Percentiles rank a stretch among this genome's conserved stretches.
Conservation (phyloP, 106 monocot genomes). For the Dendrobium officinale region DNA sequence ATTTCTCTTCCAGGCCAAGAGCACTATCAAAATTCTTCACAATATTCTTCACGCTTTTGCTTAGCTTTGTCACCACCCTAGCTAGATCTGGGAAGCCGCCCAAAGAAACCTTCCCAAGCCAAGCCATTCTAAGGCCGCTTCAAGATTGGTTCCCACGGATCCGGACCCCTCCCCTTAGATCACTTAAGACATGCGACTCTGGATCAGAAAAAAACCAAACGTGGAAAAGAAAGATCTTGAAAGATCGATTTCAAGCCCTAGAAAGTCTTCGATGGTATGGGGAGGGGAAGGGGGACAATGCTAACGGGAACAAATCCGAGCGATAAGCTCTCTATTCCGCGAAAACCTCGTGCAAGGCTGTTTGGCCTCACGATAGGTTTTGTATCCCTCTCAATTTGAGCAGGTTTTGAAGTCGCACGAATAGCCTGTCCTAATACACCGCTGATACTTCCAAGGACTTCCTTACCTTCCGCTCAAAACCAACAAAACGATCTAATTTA, state of each 20-base stretch:
- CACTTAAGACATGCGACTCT: not conserved
- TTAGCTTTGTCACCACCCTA: conserved; percentile 86
- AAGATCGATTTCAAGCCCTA: not conserved
- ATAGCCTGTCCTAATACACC: too few relatives aligned
- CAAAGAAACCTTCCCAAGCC: conserved; percentile 86
- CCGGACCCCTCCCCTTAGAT: not conserved
- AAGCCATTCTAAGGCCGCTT: conserved; percentile 47
- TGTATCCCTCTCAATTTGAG: too few relatives aligned
- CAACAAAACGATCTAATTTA: too few relatives aligned
- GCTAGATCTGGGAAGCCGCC: conserved; percentile 94
- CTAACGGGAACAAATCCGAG: too few relatives aligned
- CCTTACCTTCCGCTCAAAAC: too few relatives aligned
- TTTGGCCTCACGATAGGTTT: too few relatives aligned
- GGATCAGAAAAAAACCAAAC: not conserved
- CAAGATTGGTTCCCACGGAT: conserved; percentile 1
- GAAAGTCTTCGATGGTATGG: too few relatives aligned
- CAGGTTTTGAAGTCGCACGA: too few relatives aligned
- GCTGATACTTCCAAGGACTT: too few relatives aligned
- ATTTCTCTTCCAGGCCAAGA: conserved; percentile 88
- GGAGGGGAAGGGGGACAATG: too few relatives aligned
- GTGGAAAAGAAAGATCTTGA: not conserved
- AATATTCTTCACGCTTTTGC: conserved; percentile 97
- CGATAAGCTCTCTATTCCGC: too few relatives aligned
- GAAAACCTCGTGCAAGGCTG: too few relatives aligned
- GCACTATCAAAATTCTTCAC: conserved; percentile 97